Percentiles rank a stretch among this genome's conserved stretches.
Evolutionary conservation across 345 rosid genomes (phyloP).

Genomic region (Euphorbia tirucalli): DNA sequence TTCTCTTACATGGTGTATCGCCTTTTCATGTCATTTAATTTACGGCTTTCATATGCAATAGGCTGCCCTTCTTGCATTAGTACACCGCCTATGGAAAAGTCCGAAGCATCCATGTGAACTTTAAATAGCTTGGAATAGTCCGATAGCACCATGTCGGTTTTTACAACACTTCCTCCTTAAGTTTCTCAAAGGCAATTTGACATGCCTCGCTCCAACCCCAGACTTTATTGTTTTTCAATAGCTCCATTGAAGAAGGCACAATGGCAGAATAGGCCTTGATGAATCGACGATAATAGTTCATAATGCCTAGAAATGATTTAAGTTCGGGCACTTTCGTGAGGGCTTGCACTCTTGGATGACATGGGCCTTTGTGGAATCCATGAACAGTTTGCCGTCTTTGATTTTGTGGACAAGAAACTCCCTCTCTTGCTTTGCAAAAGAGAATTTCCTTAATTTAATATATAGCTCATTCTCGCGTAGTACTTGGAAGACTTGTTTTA

Average conservation of each 20-base stretch:
- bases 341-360: too few relatives aligned
- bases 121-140: background rate
- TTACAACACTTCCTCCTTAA: background rate
- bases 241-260: background rate
- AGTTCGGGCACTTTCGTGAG: too few relatives aligned
- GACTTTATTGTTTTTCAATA: background rate
- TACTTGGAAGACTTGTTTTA: too few relatives aligned
- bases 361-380: too few relatives aligned
- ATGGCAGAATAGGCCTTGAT: too few relatives aligned
- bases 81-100: background rate
- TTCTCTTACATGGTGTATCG: background rate
- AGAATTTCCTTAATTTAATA: too few relatives aligned
- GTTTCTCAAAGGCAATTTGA: background rate
- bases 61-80: constrained; percentile 1
- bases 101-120: background rate
- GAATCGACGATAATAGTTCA: too few relatives aligned
- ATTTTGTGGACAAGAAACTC: too few relatives aligned
- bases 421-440: too few relatives aligned
- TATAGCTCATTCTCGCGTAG: too few relatives aligned
- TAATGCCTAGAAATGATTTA: too few relatives aligned
- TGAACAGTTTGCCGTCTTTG: too few relatives aligned
- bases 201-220: background rate
- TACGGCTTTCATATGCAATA: background rate
- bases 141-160: background rate
- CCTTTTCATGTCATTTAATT: background rate